A percentile compares a stretch with the other conserved stretches of the same genome.
Evolutionary conservation across 345 rosid genomes (phyloP).

Genomic region (Gossypium stocksii): DNA sequence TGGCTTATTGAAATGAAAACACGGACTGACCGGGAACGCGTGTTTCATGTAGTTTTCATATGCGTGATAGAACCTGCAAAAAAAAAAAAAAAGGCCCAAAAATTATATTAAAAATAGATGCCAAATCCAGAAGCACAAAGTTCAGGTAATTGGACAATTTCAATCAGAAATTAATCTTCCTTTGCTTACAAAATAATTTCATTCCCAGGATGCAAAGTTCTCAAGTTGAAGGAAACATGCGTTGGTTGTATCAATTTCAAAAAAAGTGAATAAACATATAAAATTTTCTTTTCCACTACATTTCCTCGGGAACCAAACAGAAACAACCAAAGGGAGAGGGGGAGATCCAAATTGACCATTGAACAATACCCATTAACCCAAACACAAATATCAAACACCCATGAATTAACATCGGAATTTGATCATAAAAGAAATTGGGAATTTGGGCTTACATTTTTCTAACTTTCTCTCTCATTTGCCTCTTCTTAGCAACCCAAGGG

Average conservation of each 20-base stretch:
- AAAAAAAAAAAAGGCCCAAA: background rate
- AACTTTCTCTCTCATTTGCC: slow-evolving; percentile 70
- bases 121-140: background rate
- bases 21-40: slow-evolving; percentile 80
- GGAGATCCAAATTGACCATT: background rate
- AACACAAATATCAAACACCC: slow-evolving; percentile 2
- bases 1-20: slow-evolving; percentile 1
- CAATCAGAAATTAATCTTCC: background rate
- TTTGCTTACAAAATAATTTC: background rate
- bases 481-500: slow-evolving; percentile 57
- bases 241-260: background rate
- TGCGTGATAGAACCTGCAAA: slow-evolving; percentile 88
- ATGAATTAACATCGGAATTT: background rate
- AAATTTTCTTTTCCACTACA: background rate
- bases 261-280: background rate
- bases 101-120: background rate
- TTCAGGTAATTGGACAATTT: slow-evolving; percentile 3
- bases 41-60: slow-evolving; percentile 82
- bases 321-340: background rate
- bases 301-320: background rate
- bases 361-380: background rate
- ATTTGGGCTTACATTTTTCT: slow-evolving; percentile 65
- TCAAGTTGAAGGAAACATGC: background rate
- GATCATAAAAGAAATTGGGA: background rate
- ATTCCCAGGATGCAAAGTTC: background rate